Conservation (phyloP, 768 basidiomycete genomes). For the Cantharellus anzutake region DNA sequence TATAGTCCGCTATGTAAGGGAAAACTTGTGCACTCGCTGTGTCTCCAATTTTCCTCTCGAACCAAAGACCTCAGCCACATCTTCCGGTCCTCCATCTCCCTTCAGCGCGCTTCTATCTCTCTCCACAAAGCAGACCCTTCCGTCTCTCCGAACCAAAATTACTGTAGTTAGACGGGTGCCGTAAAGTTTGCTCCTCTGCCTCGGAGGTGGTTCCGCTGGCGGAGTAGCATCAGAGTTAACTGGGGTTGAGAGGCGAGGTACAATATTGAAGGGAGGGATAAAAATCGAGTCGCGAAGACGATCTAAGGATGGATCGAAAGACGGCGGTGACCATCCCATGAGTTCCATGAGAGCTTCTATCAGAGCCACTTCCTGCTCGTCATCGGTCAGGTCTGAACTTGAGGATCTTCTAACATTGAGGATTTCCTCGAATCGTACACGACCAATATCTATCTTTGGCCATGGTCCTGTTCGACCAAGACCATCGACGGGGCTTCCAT, state of each 20-base stretch:
- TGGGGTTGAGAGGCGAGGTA: background rate
- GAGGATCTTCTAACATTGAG: constrained; percentile 18
- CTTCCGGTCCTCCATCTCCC: no score
- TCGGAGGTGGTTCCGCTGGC: background rate
- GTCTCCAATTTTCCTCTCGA: no score
- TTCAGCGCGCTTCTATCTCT: constrained; percentile 26
- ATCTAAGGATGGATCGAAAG: background rate
- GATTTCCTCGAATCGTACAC: constrained; percentile 13
- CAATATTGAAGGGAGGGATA: background rate
- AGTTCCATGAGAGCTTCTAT: constrained; percentile 43
- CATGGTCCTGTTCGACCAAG: constrained; percentile 25
- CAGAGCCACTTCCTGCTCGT: constrained; percentile 29
- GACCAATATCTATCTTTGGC: constrained; percentile 56
- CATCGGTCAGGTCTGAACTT: constrained; percentile 11
- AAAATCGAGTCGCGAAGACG: background rate
- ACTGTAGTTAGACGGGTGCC: constrained; percentile 61
- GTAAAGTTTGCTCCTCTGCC: constrained; percentile 20
- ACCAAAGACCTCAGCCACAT: no score
- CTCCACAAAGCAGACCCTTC: constrained; percentile 51
- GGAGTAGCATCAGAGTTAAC: background rate
- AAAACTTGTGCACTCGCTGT: no score
- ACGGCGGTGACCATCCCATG: constrained; percentile 11
- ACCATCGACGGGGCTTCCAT: constrained; percentile 27
- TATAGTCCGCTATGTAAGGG: no score
- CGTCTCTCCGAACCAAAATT: constrained; percentile 35